phyloP scores from a whole-genome alignment of 2,329 filamentous ascomycete species.

The Cercospora citrullina region DNA sequence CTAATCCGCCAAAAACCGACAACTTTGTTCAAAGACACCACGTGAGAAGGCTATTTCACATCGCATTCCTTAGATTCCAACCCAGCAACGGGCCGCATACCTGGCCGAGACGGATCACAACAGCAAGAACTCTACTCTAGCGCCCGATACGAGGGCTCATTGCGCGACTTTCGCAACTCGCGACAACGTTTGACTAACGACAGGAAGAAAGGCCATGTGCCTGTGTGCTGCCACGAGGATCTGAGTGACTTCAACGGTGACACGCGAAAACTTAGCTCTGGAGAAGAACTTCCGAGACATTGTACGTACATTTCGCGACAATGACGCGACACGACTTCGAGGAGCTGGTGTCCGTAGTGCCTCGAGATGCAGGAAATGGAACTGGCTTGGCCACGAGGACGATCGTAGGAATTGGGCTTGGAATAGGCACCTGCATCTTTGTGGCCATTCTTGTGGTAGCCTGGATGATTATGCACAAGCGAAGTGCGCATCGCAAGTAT shows the following conservation, averaged over 20 bases:
- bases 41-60: constrained; percentile 16
- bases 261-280: neutral
- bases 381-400: constrained; percentile 14
- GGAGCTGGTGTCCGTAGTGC: neutral
- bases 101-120: constrained; percentile 35
- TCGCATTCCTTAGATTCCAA: constrained; percentile 39
- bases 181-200: constrained; percentile 13
- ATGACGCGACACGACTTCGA: constrained; percentile 14
- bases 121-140: constrained; percentile 19
- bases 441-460: constrained; percentile 30
- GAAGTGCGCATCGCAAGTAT: constrained; percentile 30
- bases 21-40: constrained; percentile 2
- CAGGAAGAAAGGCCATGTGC: constrained; percentile 13
- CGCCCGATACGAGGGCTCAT: constrained; percentile 11
- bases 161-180: constrained; percentile 8
- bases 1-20: constrained; percentile 8
- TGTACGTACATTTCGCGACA: neutral
- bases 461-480: constrained; percentile 27
- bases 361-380: constrained; percentile 2
- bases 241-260: constrained; percentile 11
- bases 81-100: constrained; percentile 39
- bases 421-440: constrained; percentile 32
- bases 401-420: constrained; percentile 33
- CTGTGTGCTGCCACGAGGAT: constrained; percentile 8
- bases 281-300: constrained; percentile 7